phyloP scores from a whole-genome alignment of 2,329 filamentous ascomycete genomes.

The Fusarium clavum region DNA sequence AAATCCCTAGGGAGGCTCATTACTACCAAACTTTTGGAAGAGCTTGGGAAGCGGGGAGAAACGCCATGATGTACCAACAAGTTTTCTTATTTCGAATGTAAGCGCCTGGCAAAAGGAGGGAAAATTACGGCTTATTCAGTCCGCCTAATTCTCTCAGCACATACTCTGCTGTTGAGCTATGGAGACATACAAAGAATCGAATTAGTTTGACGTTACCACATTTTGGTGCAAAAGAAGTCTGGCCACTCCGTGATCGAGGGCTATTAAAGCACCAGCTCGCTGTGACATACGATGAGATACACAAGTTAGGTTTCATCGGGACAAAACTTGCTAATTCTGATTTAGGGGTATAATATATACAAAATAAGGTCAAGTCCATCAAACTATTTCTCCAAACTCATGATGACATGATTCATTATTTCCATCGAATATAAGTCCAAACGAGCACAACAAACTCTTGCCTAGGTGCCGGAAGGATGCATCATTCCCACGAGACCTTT shows the following conservation, averaged over 20 bases:
- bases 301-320: neutral
- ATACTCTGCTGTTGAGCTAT: slow-evolving; percentile 15
- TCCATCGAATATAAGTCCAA: neutral
- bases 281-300: neutral
- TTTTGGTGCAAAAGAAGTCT: neutral
- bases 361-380: slow-evolving; percentile 6
- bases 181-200: slow-evolving; percentile 28
- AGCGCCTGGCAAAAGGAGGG: slow-evolving; percentile 33
- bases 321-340: neutral
- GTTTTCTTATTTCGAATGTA: slow-evolving; percentile 21
- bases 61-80: slow-evolving; percentile 43
- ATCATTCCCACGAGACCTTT: neutral
- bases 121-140: slow-evolving; percentile 18
- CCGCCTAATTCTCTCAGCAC: slow-evolving; percentile 8
- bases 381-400: neutral
- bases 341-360: slow-evolving; percentile 24
- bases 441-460: neutral
- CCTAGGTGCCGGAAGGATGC: neutral
- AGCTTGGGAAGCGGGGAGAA: slow-evolving; percentile 13
- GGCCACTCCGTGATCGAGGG: neutral
- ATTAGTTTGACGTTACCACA: slow-evolving; percentile 6
- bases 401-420: slow-evolving; percentile 23
- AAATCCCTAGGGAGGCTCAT: slow-evolving; percentile 30
- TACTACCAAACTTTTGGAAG: slow-evolving; percentile 26
- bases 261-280: neutral